Evolutionary conservation across 768 basidiomycete species (phyloP), one percentile per base, ranked within the genome.

Genomic region (Chalciporus chontae): DNA sequence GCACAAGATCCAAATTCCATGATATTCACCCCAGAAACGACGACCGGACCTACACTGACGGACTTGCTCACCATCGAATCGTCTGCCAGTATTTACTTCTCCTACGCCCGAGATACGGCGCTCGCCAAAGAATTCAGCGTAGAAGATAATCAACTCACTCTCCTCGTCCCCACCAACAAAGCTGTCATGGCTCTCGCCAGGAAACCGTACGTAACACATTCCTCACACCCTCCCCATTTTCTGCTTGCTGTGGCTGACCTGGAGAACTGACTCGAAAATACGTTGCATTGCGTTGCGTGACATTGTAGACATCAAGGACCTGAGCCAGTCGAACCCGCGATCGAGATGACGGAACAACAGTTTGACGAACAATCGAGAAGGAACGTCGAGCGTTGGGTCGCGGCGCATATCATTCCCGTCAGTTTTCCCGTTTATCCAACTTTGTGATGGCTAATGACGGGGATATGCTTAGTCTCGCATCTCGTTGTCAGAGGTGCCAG

Each of bases 81-180:
- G 1, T 78, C 80, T 0, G 78, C 80, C 8, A 91, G 88, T 36
- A 92, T 93, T 45, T 93, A 90, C 74, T 90, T 83, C 64, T 82
- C 85, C 0, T 92, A 92, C 63, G 85, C 87, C 4, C 77, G 89
- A 6, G 89, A 90, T 59, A 71, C 83, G 2, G 74, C 79, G 56
- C 56, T 85, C n/a, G 84, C 82, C 61, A 59, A 63, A 26, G 70
- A 73, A 9, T 77, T 92, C 43, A 54, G 45, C 19, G 58, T 63
- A 14, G 39, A 37, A 5, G 47, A 59, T 24, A 61, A 66, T 15
- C 47, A 62, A 7, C 66, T 72, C 47, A 90, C 90, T 0, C 45
- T 94, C 9, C 75, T 95, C 38, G 90, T 85, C 5, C 92, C 92
- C 0, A 89, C 87, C 21, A 94, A 95, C 68, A 88, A 85, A 66